Percentiles rank a stretch among this genome's conserved stretches.
Conservation (phyloP, 2,329 filamentous ascomycete species). For the Capronia coronata region DNA sequence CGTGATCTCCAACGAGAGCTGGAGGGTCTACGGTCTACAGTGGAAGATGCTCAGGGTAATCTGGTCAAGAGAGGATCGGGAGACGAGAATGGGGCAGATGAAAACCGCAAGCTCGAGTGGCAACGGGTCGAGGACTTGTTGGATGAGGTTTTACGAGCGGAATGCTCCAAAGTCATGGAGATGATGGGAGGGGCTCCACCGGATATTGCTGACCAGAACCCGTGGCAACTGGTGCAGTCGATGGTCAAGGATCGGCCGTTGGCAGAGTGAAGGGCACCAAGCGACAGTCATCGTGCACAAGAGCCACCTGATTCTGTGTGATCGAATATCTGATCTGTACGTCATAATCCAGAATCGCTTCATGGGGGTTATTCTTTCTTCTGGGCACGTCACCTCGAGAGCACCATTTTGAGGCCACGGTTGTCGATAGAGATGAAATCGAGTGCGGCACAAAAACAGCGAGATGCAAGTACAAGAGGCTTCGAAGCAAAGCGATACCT, state of each 20-base stretch:
- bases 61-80: slow-evolving; percentile 14
- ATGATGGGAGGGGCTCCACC: slow-evolving; percentile 14
- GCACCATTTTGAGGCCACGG: no score
- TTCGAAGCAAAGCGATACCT: no score
- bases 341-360: no score
- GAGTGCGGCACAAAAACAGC: no score
- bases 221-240: slow-evolving; percentile 14
- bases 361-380: no score
- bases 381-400: no score
- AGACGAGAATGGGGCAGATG: slow-evolving; percentile 25
- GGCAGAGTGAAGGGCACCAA: neutral
- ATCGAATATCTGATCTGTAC: neutral
- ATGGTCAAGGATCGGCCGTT: slow-evolving; percentile 7
- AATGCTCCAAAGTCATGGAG: slow-evolving; percentile 12
- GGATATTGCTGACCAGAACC: slow-evolving; percentile 9
- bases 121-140: slow-evolving; percentile 23
- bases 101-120: slow-evolving; percentile 24
- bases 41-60: slow-evolving; percentile 24
- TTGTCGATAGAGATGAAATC: no score
- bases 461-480: no score
- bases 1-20: slow-evolving; percentile 35
- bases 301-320: neutral
- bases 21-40: slow-evolving; percentile 16
- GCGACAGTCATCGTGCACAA: neutral
- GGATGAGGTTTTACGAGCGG: slow-evolving; percentile 20